phyloP scores from a whole-genome alignment of 2,329 filamentous ascomycete species.

The Teratosphaeria pseudoeucalypti region DNA sequence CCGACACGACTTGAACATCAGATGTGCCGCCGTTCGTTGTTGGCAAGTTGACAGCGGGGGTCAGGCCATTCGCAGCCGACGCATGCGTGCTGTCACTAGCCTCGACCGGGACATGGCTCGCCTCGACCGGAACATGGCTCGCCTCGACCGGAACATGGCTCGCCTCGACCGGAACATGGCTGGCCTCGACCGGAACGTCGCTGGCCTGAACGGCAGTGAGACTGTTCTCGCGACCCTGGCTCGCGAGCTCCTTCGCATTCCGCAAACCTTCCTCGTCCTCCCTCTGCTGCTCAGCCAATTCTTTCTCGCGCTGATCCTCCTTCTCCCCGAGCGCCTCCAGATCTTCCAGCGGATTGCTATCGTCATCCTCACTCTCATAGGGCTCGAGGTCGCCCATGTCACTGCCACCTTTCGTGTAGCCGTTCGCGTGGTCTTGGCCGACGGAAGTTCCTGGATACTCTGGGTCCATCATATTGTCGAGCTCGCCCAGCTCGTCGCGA shows the following conservation, averaged over 20 bases:
- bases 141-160: neutral
- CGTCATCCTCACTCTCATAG: conserved; percentile 23
- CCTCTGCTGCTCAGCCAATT: conserved; percentile 15
- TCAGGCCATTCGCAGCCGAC: neutral
- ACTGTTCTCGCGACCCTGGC: conserved; percentile 19
- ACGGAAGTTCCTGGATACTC: conserved; percentile 5
- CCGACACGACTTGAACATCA: neutral
- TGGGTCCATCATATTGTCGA: conserved; percentile 22
- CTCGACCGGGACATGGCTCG: neutral
- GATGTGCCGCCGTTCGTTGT: neutral
- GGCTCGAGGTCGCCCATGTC: conserved; percentile 9
- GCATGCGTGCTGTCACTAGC: neutral
- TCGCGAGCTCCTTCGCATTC: conserved; percentile 20
- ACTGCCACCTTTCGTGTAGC: conserved; percentile 13
- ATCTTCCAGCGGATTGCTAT: conserved; percentile 26
- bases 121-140: neutral
- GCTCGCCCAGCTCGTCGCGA: conserved; percentile 49
- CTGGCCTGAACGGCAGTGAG: neutral
- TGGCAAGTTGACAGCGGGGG: neutral
- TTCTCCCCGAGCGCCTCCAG: conserved; percentile 24
- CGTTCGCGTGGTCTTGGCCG: conserved; percentile 8
- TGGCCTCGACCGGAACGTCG: neutral
- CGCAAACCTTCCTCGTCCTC: conserved; percentile 23
- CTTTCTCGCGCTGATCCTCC: conserved; percentile 23
- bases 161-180: neutral